phyloP scores from a whole-genome alignment of 2,329 filamentous ascomycete genomes.

The Chaetomiaceae sp. region DNA sequence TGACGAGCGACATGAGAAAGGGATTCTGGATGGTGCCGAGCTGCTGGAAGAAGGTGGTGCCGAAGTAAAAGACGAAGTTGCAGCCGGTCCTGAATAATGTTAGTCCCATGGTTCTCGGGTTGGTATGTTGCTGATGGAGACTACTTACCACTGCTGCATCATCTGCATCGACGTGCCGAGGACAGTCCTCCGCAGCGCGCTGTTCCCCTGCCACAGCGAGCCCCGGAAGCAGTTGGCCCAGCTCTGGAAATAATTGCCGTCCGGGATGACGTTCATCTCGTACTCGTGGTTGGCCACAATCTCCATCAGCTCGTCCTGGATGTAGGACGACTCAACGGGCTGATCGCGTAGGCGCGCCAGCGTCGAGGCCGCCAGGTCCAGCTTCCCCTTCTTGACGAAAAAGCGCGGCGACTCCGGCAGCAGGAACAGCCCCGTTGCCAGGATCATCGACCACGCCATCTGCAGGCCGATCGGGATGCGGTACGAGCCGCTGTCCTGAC shows the following conservation, averaged over 20 bases:
- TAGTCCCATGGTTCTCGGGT: not conserved
- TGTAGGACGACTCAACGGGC: constrained; percentile 56
- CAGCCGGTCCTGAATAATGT: constrained; percentile 35
- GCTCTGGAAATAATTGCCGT: constrained; percentile 48
- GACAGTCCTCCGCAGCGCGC: constrained; percentile 52
- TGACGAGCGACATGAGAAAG: constrained; percentile 67
- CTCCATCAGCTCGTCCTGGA: constrained; percentile 65
- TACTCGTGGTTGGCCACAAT: constrained; percentile 70
- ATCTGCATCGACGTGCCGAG: constrained; percentile 52
- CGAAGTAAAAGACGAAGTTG: constrained; percentile 72
- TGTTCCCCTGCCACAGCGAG: constrained; percentile 47
- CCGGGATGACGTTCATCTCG: constrained; percentile 55
- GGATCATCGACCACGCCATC: constrained; percentile 44
- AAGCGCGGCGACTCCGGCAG: constrained; percentile 64
- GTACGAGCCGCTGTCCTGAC: constrained; percentile 56
- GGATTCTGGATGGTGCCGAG: constrained; percentile 59
- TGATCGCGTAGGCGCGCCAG: constrained; percentile 60
- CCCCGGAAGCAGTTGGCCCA: constrained; percentile 56
- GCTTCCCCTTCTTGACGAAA: constrained; percentile 60
- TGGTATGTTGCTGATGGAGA: constrained; percentile 30
- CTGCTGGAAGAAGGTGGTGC: constrained; percentile 63
- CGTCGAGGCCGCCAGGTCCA: constrained; percentile 52
- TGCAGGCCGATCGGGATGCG: constrained; percentile 66
- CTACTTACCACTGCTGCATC: constrained; percentile 50
- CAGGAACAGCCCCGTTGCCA: constrained; percentile 33